Evolutionary conservation across 2,329 filamentous ascomycete genomes (phyloP).

Genomic region (Ophiocordyceps australis): DNA sequence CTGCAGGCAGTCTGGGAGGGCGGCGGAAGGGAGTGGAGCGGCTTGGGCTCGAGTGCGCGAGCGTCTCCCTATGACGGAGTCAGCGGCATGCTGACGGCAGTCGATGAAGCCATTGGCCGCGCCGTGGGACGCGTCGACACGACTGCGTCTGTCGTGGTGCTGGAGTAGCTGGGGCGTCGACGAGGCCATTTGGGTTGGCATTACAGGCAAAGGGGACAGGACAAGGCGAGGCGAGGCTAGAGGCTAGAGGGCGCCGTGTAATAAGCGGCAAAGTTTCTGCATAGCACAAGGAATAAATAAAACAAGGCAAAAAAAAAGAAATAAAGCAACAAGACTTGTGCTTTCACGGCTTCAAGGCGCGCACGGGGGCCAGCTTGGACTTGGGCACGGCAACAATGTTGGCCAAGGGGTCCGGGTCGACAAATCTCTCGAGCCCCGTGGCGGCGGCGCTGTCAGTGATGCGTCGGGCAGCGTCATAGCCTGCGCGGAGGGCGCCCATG

Average conservation of each 20-base stretch:
- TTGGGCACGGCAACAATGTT: slow-evolving; percentile 8
- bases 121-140: slow-evolving; percentile 2
- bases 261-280: too few relatives aligned
- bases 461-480: slow-evolving; percentile 11
- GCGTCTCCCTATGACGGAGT: slow-evolving; percentile 19
- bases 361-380: slow-evolving; percentile 9
- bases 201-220: background rate
- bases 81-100: slow-evolving; percentile 25
- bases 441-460: slow-evolving; percentile 3
- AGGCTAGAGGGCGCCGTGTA: too few relatives aligned
- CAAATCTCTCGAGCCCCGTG: slow-evolving; percentile 12
- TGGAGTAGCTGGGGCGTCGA: background rate
- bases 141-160: background rate
- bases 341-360: too few relatives aligned
- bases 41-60: slow-evolving; percentile 27
- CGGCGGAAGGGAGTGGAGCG: slow-evolving; percentile 25
- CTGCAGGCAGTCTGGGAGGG: slow-evolving; percentile 26
- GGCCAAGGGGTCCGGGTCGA: slow-evolving; percentile 7
- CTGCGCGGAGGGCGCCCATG: slow-evolving; percentile 29
- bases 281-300: too few relatives aligned
- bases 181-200: background rate
- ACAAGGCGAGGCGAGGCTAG: background rate
- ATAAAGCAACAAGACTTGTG: too few relatives aligned
- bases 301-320: too few relatives aligned
- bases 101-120: slow-evolving; percentile 27